Conservation (phyloP, 257 asterid species). For the Perilla frutescens region DNA sequence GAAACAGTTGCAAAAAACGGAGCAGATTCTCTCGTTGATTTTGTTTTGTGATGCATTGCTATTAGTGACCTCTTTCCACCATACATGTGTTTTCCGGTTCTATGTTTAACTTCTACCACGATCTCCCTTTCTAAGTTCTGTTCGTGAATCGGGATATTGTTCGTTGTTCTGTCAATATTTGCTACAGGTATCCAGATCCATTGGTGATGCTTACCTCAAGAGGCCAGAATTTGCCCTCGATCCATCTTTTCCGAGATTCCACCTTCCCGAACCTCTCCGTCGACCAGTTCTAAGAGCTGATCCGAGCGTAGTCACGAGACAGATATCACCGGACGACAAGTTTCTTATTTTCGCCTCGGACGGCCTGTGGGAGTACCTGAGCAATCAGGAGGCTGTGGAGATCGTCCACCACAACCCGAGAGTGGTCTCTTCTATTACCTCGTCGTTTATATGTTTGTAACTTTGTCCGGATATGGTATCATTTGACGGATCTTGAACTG, state of each 20-base stretch:
- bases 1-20: not conserved
- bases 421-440: slow-evolving; percentile 40
- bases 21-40: not conserved
- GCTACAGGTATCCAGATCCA: slow-evolving; percentile 67
- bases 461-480: too few relatives aligned
- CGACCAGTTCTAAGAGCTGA: slow-evolving; percentile 69
- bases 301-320: slow-evolving; percentile 56
- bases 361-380: slow-evolving; percentile 80
- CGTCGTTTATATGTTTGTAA: not conserved
- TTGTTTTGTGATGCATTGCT: not conserved
- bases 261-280: slow-evolving; percentile 54
- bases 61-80: too few relatives aligned
- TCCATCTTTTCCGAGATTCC: slow-evolving; percentile 50
- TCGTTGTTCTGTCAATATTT: not conserved
- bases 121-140: not conserved
- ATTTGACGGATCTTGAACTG: not conserved
- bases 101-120: too few relatives aligned
- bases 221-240: slow-evolving; percentile 61
- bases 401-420: slow-evolving; percentile 68
- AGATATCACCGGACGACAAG: slow-evolving; percentile 50
- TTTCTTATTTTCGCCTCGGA: slow-evolving; percentile 82
- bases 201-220: slow-evolving; percentile 85
- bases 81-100: too few relatives aligned
- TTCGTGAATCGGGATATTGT: not conserved
- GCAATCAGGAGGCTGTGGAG: slow-evolving; percentile 72